Percentiles rank a stretch among this genome's conserved stretches.
phyloP scores from a whole-genome alignment of 2,329 filamentous ascomycete species.

The Trichoderma atroviride region DNA sequence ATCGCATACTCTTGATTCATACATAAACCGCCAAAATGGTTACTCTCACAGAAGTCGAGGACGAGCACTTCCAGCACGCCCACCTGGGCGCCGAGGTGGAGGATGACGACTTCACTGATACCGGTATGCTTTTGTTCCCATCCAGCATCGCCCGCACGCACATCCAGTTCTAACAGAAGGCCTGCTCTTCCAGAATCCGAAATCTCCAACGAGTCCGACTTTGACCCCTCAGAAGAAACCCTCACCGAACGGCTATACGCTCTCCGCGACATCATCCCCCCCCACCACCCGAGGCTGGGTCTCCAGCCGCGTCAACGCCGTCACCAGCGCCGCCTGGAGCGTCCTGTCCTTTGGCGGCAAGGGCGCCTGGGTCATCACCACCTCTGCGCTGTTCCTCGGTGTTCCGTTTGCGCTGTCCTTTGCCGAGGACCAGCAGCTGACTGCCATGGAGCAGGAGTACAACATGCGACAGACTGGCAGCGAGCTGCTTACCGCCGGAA shows the following conservation, averaged over 20 bases:
- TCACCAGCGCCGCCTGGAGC: conserved; percentile 52
- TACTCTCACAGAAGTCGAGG: conserved; percentile 93
- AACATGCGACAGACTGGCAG: conserved; percentile 90
- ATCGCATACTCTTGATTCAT: background rate
- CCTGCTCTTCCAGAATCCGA: conserved; percentile 64
- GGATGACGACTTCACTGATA: conserved; percentile 92
- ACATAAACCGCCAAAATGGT: conserved; percentile 68
- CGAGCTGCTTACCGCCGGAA: conserved; percentile 62
- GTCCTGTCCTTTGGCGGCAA: conserved; percentile 76
- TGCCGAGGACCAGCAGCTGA: conserved; percentile 92
- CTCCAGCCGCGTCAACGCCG: conserved; percentile 60
- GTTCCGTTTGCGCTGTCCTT: conserved; percentile 93
- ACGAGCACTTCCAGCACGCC: conserved; percentile 84
- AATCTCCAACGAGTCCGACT: conserved; percentile 79
- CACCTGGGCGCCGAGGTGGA: conserved; percentile 73
- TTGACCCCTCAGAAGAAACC: conserved; percentile 60
- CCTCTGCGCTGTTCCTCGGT: conserved; percentile 83
- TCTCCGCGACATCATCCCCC: conserved; percentile 75
- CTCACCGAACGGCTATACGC: conserved; percentile 71
- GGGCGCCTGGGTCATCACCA: conserved; percentile 87
- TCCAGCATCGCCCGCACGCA: background rate
- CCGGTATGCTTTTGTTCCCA: conserved; percentile 62
- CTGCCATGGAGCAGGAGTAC: conserved; percentile 98
- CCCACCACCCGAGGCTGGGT: conserved; percentile 71
- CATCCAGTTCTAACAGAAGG: background rate